A percentile compares a stretch with the other conserved stretches of the same genome.
Conservation (phyloP, 179 eudicot genomes). For the Beta macrorhiza region DNA sequence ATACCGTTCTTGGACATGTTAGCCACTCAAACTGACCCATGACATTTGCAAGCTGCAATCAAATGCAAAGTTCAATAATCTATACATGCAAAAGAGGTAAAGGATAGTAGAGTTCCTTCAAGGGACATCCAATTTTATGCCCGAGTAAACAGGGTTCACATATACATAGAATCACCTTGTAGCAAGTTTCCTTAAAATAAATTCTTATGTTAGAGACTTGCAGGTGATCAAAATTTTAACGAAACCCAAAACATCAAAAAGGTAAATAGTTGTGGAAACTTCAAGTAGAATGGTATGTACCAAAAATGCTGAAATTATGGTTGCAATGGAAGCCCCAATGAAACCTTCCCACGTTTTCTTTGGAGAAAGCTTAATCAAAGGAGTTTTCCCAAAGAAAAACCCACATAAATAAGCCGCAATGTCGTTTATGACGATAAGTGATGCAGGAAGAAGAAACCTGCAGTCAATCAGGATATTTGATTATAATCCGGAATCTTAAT, state of each 20-base stretch:
- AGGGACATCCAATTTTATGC: background rate
- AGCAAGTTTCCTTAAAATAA: background rate
- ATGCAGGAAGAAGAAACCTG: constrained; percentile 99
- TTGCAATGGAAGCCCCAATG: constrained; percentile 89
- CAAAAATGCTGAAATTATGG: constrained; percentile 80
- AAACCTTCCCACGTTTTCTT: constrained; percentile 99
- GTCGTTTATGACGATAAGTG: constrained; percentile 92
- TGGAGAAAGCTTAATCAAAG: constrained; percentile 91
- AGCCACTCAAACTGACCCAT: constrained; percentile 88
- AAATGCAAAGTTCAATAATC: background rate
- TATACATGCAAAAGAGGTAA: background rate
- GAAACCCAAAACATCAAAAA: constrained; percentile 9
- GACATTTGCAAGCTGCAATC: constrained; percentile 73
- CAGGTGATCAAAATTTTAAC: background rate
- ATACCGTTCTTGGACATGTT: constrained; percentile 92
- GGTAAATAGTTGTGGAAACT: background rate
- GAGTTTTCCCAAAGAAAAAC: constrained; percentile 94
- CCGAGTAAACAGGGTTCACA: background rate
- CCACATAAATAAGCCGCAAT: constrained; percentile 93
- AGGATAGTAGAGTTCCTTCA: background rate
- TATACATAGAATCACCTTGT: background rate
- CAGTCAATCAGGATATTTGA: constrained; percentile 6
- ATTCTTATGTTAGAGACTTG: background rate
- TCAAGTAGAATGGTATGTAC: constrained; percentile 40
- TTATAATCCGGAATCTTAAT: background rate